Conservation (phyloP, 106 monocot genomes). For the Phalaenopsis aphrodite region DNA sequence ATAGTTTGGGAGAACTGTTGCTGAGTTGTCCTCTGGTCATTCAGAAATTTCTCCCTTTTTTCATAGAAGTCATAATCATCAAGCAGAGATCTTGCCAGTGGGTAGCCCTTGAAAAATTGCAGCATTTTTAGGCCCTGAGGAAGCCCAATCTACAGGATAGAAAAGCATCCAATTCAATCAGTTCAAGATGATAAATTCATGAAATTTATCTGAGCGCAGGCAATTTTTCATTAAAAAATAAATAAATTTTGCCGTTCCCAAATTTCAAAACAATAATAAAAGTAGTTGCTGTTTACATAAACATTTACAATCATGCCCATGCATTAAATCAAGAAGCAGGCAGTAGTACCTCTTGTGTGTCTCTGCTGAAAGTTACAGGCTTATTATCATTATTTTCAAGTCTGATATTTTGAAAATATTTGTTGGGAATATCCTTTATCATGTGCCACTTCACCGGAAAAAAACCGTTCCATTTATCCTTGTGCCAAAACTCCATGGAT, state of each 20-base stretch:
- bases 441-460: conserved; percentile 91
- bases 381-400: conserved; percentile 83
- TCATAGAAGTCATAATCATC: conserved; percentile 91
- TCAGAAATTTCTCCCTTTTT: conserved; percentile 32
- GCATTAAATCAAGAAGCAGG: background rate
- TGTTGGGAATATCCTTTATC: conserved; percentile 77
- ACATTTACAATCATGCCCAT: too few species aligned
- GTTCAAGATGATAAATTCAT: background rate
- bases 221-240: too few species aligned
- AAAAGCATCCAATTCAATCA: conserved; percentile 1
- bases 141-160: conserved; percentile 47
- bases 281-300: too few species aligned
- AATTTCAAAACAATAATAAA: too few species aligned
- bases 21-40: conserved; percentile 16
- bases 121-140: conserved; percentile 85
- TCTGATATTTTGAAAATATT: conserved; percentile 41
- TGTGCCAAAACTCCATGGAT: conserved; percentile 77
- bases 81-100: conserved; percentile 39
- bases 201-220: too few species aligned
- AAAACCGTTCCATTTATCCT: conserved; percentile 74
- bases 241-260: too few species aligned
- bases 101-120: conserved; percentile 56
- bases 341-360: conserved; percentile 79
- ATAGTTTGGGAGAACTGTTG: background rate
- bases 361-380: conserved; percentile 66